Evolutionary conservation across 106 monocot genomes (phyloP).

Genomic region (Allium sativum): DNA sequence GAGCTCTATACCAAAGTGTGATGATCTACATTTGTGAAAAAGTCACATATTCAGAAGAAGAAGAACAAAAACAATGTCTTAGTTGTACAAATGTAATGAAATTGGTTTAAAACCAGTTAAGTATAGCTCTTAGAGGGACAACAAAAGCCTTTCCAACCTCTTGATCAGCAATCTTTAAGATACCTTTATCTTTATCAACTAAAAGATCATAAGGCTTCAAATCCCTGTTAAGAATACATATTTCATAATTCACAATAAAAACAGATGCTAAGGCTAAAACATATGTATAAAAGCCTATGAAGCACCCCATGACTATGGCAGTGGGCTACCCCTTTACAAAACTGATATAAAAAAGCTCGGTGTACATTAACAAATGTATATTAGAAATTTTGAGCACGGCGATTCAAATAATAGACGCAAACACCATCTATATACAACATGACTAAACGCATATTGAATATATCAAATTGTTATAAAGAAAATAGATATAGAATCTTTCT

Average conservation of each 20-base stretch:
- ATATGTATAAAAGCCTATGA: no score
- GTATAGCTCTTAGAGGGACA: slow-evolving; percentile 94
- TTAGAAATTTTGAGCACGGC: no score
- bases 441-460: no score
- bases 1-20: slow-evolving; percentile 99
- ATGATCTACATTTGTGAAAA: slow-evolving; percentile 52
- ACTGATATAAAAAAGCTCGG: slow-evolving; percentile 94
- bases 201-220: slow-evolving; percentile 92
- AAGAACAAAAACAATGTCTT: no score
- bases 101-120: slow-evolving; percentile 91
- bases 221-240: slow-evolving; percentile 38
- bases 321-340: slow-evolving; percentile 97
- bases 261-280: no score
- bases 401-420: no score
- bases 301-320: slow-evolving; percentile 96
- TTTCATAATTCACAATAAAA: background rate
- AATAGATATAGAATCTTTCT: background rate
- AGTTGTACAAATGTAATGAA: no score
- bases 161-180: slow-evolving; percentile 91
- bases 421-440: no score
- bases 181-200: slow-evolving; percentile 88
- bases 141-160: slow-evolving; percentile 87
- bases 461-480: no score
- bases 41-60: background rate
- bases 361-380: no score